Evolutionary conservation across 202 grass and related monocot species (phyloP).

Genomic region (Setaria viridis): DNA sequence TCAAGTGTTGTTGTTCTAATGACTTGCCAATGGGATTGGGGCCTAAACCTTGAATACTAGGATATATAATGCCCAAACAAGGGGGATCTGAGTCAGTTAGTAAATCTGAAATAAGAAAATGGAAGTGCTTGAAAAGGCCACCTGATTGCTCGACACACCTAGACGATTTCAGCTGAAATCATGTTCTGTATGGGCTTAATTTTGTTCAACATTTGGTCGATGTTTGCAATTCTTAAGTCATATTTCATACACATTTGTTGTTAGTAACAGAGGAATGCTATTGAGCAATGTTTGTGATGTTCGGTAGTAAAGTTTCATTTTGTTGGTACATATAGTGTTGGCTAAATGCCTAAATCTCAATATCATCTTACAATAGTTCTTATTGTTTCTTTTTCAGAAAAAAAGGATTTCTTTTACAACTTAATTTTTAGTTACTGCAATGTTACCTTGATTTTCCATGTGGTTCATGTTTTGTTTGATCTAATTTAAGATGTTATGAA

Average conservation of each 20-base stretch:
- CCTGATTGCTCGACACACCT: background rate
- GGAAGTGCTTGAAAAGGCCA: background rate
- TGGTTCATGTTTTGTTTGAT: conserved; percentile 26
- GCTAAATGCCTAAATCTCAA: conserved; percentile 1
- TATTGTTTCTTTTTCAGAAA: background rate
- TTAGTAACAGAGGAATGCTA: background rate
- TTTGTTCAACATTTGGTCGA: background rate
- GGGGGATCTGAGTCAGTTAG: conserved; percentile 5
- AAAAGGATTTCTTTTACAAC: conserved; percentile 18
- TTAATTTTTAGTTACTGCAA: background rate
- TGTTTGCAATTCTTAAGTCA: conserved; percentile 6
- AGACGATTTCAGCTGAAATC: background rate
- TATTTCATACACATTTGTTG: background rate
- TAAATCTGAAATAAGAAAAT: conserved; percentile 20
- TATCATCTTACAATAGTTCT: background rate
- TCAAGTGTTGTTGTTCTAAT: background rate
- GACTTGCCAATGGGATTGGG: conserved; percentile 1
- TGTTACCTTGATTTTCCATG: background rate
- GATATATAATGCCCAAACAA: conserved; percentile 1
- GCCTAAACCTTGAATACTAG: conserved; percentile 13
- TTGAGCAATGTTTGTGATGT: conserved; percentile 18
- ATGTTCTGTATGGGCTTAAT: background rate
- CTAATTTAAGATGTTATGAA: conserved; percentile 10
- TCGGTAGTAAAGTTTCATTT: background rate
- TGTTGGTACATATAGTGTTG: conserved; percentile 9